These are phyloP conservation scores for Candida germanica DNA, from an alignment of 805 yeast genomes.

Conservation along the genomic window DNA sequence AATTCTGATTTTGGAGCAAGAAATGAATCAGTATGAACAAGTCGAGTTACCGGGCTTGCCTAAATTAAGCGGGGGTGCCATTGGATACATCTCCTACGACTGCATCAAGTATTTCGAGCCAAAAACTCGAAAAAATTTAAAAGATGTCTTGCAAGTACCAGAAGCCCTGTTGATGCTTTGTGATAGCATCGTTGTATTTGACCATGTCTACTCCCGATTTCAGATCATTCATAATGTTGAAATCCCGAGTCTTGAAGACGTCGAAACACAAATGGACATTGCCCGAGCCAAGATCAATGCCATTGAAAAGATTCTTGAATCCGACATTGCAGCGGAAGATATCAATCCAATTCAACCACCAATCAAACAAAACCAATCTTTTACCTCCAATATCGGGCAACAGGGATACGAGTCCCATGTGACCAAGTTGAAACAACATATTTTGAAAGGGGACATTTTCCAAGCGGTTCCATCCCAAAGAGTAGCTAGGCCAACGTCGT, in stretches of 20 bases:
- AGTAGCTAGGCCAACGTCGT: constrained; percentile 88
- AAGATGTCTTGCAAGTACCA: constrained; percentile 81
- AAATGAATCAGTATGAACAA: constrained; percentile 61
- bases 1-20: constrained; percentile 66
- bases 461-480: constrained; percentile 99
- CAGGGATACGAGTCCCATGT: constrained; percentile 91
- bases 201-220: constrained; percentile 89
- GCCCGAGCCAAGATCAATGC: constrained; percentile 60
- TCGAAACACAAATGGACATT: constrained; percentile 45
- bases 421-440: constrained; percentile 68
- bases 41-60: constrained; percentile 83
- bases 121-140: constrained; percentile 66
- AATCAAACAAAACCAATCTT: constrained; percentile 63
- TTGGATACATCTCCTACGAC: constrained; percentile 94
- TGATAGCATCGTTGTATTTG: constrained; percentile 88
- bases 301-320: constrained; percentile 49
- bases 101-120: constrained; percentile 98
- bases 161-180: constrained; percentile 90
- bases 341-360: constrained; percentile 73
- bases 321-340: constrained; percentile 39
- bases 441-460: constrained; percentile 87
- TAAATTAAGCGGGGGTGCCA: constrained; percentile 88
- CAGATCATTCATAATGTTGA: constrained; percentile 83
- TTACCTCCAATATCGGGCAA: constrained; percentile 88
- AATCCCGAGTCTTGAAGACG: constrained; percentile 26